Percentiles rank a stretch among this genome's conserved stretches.
phyloP scores from a whole-genome alignment of 257 asterid species.

The Solanum sparsipilum region DNA sequence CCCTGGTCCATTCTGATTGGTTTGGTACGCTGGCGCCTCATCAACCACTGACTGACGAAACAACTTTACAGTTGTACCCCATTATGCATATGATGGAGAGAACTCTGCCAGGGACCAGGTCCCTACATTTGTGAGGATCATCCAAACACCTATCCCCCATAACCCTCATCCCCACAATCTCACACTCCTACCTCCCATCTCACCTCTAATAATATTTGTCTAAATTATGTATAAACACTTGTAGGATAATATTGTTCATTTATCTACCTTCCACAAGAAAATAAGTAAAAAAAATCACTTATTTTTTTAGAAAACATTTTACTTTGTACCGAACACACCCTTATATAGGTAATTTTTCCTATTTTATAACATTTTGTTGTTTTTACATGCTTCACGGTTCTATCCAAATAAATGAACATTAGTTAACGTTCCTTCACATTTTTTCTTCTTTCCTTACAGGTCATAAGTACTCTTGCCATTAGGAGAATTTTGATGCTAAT shows the following conservation, averaged over 20 bases:
- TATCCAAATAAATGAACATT: not conserved
- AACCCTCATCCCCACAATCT: not conserved
- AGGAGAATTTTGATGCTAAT: slow-evolving; percentile 21
- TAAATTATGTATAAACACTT: not conserved
- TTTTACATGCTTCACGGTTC: not conserved
- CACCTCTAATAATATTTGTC: not conserved
- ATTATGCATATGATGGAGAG: no score
- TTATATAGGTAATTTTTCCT: not conserved
- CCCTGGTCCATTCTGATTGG: no score
- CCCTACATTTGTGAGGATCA: no score
- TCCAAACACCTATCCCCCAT: not conserved
- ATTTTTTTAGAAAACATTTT: not conserved
- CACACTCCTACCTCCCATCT: not conserved
- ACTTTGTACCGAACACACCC: not conserved
- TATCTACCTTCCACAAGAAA: no score
- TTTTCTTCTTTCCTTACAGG: slow-evolving; percentile 12
- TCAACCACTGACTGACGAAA: no score
- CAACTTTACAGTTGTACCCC: no score
- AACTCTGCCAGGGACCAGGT: no score
- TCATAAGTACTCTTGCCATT: slow-evolving; percentile 14
- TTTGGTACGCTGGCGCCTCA: no score
- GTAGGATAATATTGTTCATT: no score
- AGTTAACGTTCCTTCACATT: not conserved
- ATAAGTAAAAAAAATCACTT: not conserved
- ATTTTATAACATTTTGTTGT: not conserved